Percentiles rank a stretch among this genome's conserved stretches.
Conservation (phyloP, 805 yeast species). For the Barnettozyma siamensis region DNA sequence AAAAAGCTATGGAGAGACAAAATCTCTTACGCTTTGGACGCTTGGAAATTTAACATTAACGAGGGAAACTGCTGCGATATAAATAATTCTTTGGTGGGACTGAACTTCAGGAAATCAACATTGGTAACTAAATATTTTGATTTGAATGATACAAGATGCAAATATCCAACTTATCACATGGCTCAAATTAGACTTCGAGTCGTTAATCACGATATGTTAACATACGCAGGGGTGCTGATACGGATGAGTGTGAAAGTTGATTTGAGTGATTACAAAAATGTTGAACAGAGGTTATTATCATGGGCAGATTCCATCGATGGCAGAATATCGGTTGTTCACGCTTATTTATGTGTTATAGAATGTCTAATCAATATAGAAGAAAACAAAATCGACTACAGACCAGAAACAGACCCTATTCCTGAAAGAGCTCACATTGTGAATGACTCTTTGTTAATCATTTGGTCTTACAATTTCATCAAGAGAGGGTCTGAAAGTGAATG, state of each 20-base stretch:
- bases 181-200: conserved; percentile 61
- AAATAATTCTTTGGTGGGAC: conserved; percentile 1
- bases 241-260: conserved; percentile 61
- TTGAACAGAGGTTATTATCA: conserved; percentile 35
- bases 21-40: conserved; percentile 57
- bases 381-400: conserved; percentile 35
- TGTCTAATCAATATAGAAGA: conserved; percentile 41
- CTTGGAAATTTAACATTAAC: conserved; percentile 39
- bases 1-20: conserved; percentile 52
- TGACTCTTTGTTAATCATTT: conserved; percentile 27
- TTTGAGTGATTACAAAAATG: conserved; percentile 37
- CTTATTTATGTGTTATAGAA: conserved; percentile 50
- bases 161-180: conserved; percentile 58
- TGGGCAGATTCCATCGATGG: conserved; percentile 33
- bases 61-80: conserved; percentile 9
- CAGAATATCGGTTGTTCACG: conserved; percentile 48
- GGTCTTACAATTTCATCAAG: conserved; percentile 43
- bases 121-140: conserved; percentile 25
- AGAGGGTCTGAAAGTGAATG: conserved; percentile 35
- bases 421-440: conserved; percentile 27
- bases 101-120: conserved; percentile 7
- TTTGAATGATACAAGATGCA: conserved; percentile 39
- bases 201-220: conserved; percentile 66
- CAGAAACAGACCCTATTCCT: conserved; percentile 44
- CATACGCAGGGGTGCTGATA: conserved; percentile 69